phyloP scores from a whole-genome alignment of 306 rosid genomes.

The barrel medic (Medicago truncatula) region DNA sequence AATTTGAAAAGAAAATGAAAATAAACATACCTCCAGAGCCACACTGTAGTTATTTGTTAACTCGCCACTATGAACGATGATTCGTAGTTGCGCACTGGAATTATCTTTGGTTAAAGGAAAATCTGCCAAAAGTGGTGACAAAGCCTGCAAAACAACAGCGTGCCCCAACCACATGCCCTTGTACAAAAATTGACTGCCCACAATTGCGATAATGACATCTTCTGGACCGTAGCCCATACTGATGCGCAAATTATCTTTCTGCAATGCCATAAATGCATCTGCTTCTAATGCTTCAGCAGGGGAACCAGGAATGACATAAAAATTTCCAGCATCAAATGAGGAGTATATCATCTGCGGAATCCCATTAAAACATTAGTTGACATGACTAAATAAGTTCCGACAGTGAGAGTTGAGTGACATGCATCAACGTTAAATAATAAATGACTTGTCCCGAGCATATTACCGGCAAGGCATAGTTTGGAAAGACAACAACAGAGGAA shows the following conservation, averaged over 20 bases:
- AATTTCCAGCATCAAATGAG: slow-evolving; percentile 83
- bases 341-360: slow-evolving; percentile 85
- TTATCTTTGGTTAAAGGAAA: slow-evolving; percentile 55
- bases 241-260: slow-evolving; percentile 57
- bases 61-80: slow-evolving; percentile 75
- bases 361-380: slow-evolving; percentile 39
- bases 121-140: slow-evolving; percentile 65
- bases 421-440: too few species aligned
- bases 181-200: slow-evolving; percentile 87
- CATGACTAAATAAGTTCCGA: not conserved
- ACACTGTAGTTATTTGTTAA: slow-evolving; percentile 70
- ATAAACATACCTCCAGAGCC: slow-evolving; percentile 72
- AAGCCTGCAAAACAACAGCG: slow-evolving; percentile 76
- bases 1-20: slow-evolving; percentile 13
- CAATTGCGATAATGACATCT: slow-evolving; percentile 75
- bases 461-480: slow-evolving; percentile 92
- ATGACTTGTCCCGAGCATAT: too few species aligned
- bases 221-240: slow-evolving; percentile 68
- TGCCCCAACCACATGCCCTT: slow-evolving; percentile 97
- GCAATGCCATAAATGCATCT: slow-evolving; percentile 56
- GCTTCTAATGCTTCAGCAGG: slow-evolving; percentile 75
- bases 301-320: slow-evolving; percentile 89
- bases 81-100: slow-evolving; percentile 58
- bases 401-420: not conserved
- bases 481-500: slow-evolving; percentile 89